Evolutionary conservation across 805 yeast species (phyloP), one percentile per base, ranked within the genome.

Genomic region (Grigorovia yakushimaensis): DNA sequence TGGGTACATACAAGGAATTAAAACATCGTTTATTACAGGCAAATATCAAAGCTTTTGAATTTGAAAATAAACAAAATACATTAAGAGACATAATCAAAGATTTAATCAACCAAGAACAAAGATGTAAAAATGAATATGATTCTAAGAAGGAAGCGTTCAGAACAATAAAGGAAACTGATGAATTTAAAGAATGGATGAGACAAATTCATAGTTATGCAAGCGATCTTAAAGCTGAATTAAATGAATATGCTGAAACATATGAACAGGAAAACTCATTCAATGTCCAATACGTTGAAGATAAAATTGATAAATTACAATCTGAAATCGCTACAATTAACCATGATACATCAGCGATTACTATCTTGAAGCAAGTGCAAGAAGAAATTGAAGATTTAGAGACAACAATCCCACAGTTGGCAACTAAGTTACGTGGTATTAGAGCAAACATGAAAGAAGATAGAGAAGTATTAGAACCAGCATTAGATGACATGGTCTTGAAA

Each of bases 391-490:
- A 36, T 3, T 49, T 69, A 35, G 54, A 57, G 13, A 22, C 43
- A 18, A 48, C 51, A 4, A 47, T 60, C 45, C 67, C 65, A 17
- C 53, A 48, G 18, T 51, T 54, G 46, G 49, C 49, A 6, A 48
- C 39, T 15, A 49, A 51, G 23, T 40, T 69, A 11, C 47, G 54
- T 9, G 52, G 51, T 2, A 53, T 72, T 17, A 71, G 69, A 27
- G 50, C 56, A 0, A 48, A 71, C 19, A 74, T 81, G 10, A 54
- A 50, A 1, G 59, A 60, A 11, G 69, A 79, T 8, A 62, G 69
- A 30, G 52, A 47, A 0, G 59, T 51, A 1, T 84, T 96, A 85
- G 88, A 81, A 53, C 78, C 81, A 1, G 73, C 74, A 51, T 65
- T 91, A 22, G 71, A 75, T 4, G 55, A 54, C 2, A 69, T 85